Evolutionary conservation across 331 rosid genomes (phyloP), one percentile per base, ranked within the genome.

Genomic region (Prunus yedoensis): DNA sequence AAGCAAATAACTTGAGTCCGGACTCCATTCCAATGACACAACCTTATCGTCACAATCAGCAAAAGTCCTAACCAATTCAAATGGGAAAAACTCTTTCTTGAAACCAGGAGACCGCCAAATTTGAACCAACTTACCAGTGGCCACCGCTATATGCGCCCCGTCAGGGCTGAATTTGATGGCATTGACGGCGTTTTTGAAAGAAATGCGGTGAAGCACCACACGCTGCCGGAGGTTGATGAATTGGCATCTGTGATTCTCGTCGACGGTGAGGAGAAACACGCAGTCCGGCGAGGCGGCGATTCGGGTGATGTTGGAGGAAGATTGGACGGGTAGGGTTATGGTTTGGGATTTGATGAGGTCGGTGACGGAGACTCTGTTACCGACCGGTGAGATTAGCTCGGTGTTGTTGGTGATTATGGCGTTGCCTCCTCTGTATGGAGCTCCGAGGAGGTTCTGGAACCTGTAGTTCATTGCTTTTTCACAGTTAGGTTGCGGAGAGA

Each of bases 381-480:
- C 97, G 54, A 92, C 86, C 23, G 99, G 99, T 27, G 99, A 92
- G 74, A 95, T 78, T 35, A 95, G 83, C 61, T 81, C 78, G 1
- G 88, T 84, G 83, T 90, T 88, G 82, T 84, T 88, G 32, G 90
- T 77, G 79, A 95, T 77, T 2, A 88, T 83, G 9, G 74, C 82
- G 83, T 92, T 90, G 60, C 99, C 98, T 5, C 98, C 98, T 71
- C 98, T 76, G 87, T 91, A 94, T 2, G 99, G 99, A 28, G 97
- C 97, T 69, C 99, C 97, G 0, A 95, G 89, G 9, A 95, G 97
- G 63, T 95, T 95, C 63, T 90, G 96, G 83, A 95, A 92, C 76
- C 91, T 70, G 90, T 81, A 95, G 77, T 95, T 92, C 99, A 94
- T 94, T 27, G 25, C 70, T 77, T 62, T 61, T 61, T 16, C 18